Base-by-base conservation (phyloP, 2,329 filamentous ascomycete species). In the Penicillium sp. region DNA sequence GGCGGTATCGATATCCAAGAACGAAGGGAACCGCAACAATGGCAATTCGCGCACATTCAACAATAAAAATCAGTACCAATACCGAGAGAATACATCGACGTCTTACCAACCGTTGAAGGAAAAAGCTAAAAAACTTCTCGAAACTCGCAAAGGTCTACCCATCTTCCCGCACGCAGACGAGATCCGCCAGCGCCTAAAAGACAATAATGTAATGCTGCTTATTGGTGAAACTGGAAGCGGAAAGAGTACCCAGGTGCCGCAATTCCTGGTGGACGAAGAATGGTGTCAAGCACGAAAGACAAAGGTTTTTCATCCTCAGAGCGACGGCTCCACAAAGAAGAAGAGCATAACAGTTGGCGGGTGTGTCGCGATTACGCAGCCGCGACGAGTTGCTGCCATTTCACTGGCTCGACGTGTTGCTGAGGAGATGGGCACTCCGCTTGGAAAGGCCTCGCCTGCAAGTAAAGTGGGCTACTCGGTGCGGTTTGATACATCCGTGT, bases 211-310 rank as follows among this genome's bases (percentile, higher is more conserved):
- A 1, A 82, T 99, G 52, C 80, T 99, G 0, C 77, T 99, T 14
- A 88, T 94, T 2, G 93, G 93, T 76, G 93, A 97, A 72, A 99
- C 94, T 0, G 94, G 94, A 70, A 96, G 90, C 14, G 94, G 94
- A 69, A 99, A 99, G 75, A 95, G 90, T 77, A 99, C 94, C 0
- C 94, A 99, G 73, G 87, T 97, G 0, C 93, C 94, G 0, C 94
- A 97, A 67, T 97, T 96, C 61, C 77, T 99, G 7, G 83, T 88
- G 47, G 76, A 80, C 24, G 89, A 97, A 66, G 74, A 83, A 6
- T 97, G 92, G 91, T 96, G 91, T 70, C 79, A 77, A 54, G 81
- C 79, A 35, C 79, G 79, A 57, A 83, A 73, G 57, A 80, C 84
- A 47, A 81, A 76, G 50, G 63, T 86, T 12, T 9, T 45, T 1